A percentile compares a stretch with the other conserved stretches of the same genome.
These are phyloP conservation scores for Fraxinus excelsior DNA, from an alignment of 257 asterid species.

Conservation along the genomic window DNA sequence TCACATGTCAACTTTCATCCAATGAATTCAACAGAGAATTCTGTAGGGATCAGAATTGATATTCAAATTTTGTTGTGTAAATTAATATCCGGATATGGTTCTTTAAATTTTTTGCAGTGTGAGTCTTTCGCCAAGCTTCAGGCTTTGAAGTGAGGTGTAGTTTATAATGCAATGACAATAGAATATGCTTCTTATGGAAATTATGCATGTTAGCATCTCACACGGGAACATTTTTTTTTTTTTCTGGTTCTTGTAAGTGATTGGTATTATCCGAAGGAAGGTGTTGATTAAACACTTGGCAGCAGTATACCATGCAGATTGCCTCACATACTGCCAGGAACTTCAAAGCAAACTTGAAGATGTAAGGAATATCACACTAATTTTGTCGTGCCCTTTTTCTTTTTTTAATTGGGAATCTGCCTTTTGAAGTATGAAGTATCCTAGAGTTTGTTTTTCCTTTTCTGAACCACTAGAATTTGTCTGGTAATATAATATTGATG, in stretches of 20 bases:
- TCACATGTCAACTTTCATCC: neutral
- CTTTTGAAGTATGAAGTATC: too few species aligned
- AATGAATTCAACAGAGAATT: neutral
- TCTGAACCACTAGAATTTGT: too few species aligned
- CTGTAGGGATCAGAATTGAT: neutral
- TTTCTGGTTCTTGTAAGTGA: slow-evolving; percentile 48
- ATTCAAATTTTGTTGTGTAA: too few species aligned
- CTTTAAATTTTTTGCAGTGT: too few species aligned
- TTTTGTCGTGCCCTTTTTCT: slow-evolving; percentile 1
- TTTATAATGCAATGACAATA: neutral
- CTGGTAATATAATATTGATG: too few species aligned
- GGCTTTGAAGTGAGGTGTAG: neutral
- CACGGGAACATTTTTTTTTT: neutral
- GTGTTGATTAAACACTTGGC: slow-evolving; percentile 89
- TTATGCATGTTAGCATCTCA: neutral
- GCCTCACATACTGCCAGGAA: slow-evolving; percentile 91
- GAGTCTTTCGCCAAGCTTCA: too few species aligned
- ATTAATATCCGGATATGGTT: too few species aligned
- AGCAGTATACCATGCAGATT: slow-evolving; percentile 87
- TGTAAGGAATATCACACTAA: slow-evolving; percentile 48
- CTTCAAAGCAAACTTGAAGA: slow-evolving; percentile 74
- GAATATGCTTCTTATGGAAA: neutral
- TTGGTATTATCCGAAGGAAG: slow-evolving; percentile 86
- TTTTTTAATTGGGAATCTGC: neutral
- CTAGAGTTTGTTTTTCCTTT: too few species aligned